phyloP scores from a whole-genome alignment of 805 yeast genomes.

The Zygoascus flipseniorum region DNA sequence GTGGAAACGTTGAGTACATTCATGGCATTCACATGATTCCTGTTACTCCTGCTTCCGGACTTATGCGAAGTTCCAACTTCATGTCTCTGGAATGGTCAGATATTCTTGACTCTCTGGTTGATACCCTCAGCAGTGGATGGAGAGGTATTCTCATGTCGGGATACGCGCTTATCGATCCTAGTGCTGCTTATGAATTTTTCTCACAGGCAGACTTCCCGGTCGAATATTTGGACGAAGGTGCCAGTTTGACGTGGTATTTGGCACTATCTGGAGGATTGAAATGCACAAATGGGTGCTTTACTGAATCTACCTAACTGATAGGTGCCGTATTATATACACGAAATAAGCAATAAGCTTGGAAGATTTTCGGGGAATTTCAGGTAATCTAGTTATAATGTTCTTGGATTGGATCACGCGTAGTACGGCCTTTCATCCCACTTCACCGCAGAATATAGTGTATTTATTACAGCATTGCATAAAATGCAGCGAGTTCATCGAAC shows the following conservation, averaged over 20 bases:
- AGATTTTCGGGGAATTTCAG: too few species aligned
- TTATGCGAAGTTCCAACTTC: conserved; percentile 42
- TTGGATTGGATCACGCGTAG: too few species aligned
- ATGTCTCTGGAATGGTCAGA: conserved; percentile 53
- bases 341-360: too few species aligned
- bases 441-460: too few species aligned
- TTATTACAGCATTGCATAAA: too few species aligned
- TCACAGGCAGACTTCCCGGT: conserved; percentile 43
- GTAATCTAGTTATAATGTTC: too few species aligned
- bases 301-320: too few species aligned
- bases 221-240: conserved; percentile 66
- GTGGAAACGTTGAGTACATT: conserved; percentile 52
- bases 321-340: too few species aligned
- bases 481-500: too few species aligned
- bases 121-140: conserved; percentile 45
- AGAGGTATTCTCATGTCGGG: conserved; percentile 62
- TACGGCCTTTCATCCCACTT: too few species aligned
- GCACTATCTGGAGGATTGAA: conserved; percentile 50
- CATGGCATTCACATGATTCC: conserved; percentile 83
- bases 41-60: conserved; percentile 52
- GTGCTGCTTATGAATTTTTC: conserved; percentile 53
- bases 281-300: too few species aligned
- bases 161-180: conserved; percentile 65
- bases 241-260: conserved; percentile 79
- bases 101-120: conserved; percentile 38